These are phyloP conservation scores for Diplotaxis tenuifolia DNA, from an alignment of 345 rosid species.

Conservation along the genomic window DNA sequence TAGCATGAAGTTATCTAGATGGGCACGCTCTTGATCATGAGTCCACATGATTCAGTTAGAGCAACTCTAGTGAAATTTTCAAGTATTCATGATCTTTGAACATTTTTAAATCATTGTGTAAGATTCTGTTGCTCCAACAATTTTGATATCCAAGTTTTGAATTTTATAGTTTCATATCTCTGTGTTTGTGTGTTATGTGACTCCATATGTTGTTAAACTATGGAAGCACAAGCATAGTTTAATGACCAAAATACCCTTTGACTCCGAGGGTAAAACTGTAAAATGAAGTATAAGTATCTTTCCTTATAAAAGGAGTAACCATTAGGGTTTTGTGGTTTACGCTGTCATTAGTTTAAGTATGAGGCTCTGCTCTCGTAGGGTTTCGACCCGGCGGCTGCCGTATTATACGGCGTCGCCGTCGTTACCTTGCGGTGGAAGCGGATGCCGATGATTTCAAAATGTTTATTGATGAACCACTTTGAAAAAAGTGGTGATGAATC, in stretches of 20 bases:
- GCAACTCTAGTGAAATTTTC: neutral
- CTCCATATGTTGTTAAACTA: neutral
- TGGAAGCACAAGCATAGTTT: too few species aligned
- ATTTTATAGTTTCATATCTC: neutral
- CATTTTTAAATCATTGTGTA: neutral
- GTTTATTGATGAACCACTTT: neutral
- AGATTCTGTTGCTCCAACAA: neutral
- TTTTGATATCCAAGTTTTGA: neutral
- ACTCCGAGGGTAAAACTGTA: conserved; percentile 25
- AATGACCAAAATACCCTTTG: conserved; percentile 5
- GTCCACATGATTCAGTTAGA: neutral
- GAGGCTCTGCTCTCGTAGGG: conserved; percentile 47
- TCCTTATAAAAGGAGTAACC: neutral
- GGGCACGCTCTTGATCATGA: conserved; percentile 42
- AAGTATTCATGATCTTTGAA: neutral
- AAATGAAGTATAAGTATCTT: conserved; percentile 8
- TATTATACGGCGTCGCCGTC: neutral
- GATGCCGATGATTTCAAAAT: conserved; percentile 41
- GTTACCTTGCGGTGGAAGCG: conserved; percentile 34
- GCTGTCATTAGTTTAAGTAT: conserved; percentile 40
- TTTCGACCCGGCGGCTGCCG: conserved; percentile 16
- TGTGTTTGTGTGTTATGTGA: neutral
- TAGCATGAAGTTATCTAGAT: conserved; percentile 64
- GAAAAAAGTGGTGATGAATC: conserved; percentile 31
- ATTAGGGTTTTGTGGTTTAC: conserved; percentile 25